phyloP scores from a whole-genome alignment of 345 rosid genomes.

The Excoecaria cochinchinensis region DNA sequence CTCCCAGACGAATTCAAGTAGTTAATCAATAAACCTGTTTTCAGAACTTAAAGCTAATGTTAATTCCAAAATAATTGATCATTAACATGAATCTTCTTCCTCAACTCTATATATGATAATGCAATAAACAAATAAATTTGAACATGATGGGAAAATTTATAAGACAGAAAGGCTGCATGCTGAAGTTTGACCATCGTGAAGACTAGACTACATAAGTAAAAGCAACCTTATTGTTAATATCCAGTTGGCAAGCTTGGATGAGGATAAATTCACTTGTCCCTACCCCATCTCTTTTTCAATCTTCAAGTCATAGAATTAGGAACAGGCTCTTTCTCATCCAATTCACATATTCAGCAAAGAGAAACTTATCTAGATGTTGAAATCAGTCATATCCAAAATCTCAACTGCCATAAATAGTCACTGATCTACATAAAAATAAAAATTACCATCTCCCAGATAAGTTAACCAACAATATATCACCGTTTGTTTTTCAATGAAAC shows the following conservation, averaged over 20 bases:
- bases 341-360: not conserved
- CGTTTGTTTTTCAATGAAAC: not conserved
- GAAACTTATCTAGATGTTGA: not conserved
- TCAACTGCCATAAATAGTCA: not conserved
- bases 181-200: not conserved
- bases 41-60: not conserved
- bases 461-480: not conserved
- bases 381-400: not conserved
- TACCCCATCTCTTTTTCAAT: not conserved
- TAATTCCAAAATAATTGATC: not conserved
- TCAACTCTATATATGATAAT: not conserved
- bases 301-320: not conserved
- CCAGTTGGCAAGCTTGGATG: not conserved
- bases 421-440: not conserved
- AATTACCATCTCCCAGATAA: not conserved
- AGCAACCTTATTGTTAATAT: not conserved
- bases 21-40: not conserved
- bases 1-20: not conserved
- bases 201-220: not conserved
- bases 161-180: not conserved
- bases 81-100: not conserved
- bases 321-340: not conserved
- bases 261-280: not conserved
- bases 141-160: not conserved
- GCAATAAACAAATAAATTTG: not conserved